Evolutionary conservation across 306 rosid species (phyloP).

Genomic region (Quercus agrifolia): DNA sequence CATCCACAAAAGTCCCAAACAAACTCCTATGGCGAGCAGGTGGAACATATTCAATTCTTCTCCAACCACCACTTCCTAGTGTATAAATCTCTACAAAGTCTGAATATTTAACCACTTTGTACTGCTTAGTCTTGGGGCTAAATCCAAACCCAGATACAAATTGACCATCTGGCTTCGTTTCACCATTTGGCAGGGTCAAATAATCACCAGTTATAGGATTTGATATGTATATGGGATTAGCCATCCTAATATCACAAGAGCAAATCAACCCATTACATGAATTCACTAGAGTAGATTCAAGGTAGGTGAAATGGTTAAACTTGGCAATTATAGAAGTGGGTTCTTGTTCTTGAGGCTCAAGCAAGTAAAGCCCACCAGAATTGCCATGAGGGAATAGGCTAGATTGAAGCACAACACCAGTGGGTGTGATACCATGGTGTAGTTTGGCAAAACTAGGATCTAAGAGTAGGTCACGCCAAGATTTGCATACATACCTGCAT

Average conservation of each 20-base stretch:
- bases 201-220: background rate
- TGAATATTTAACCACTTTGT: background rate
- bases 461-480: background rate
- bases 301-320: background rate
- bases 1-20: slow-evolving; percentile 1
- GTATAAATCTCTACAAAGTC: background rate
- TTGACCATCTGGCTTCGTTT: background rate
- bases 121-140: background rate
- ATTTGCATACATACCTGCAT: background rate
- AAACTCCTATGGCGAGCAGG: background rate
- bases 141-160: background rate
- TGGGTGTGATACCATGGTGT: background rate
- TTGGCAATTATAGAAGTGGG: background rate
- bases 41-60: background rate
- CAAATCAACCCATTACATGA: background rate
- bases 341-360: background rate
- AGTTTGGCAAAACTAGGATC: slow-evolving; percentile 7
- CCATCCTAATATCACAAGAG: background rate
- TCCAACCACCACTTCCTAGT: background rate
- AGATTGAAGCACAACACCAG: background rate
- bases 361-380: background rate
- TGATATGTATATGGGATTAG: background rate
- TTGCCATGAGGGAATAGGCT: background rate
- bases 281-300: slow-evolving; percentile 1
- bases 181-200: background rate